These are phyloP conservation scores for Vitis labrusca DNA, from an alignment of 164 flowering plant genomes.

Conservation along the genomic window DNA sequence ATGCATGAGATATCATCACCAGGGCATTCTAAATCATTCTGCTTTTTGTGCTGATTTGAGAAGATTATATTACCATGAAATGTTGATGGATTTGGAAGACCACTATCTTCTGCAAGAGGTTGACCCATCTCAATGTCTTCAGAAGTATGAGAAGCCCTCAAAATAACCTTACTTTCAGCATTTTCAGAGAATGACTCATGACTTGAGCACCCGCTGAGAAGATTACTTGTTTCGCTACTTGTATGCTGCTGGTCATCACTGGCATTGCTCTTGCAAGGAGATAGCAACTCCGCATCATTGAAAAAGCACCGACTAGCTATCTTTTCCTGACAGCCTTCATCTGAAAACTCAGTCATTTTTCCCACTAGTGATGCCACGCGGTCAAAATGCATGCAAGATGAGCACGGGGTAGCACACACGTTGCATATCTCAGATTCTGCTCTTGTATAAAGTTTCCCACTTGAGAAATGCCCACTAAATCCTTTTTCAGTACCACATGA, in stretches of 20 bases:
- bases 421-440: slow-evolving; percentile 1
- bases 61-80: slow-evolving; percentile 1
- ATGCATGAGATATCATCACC: slow-evolving; percentile 4
- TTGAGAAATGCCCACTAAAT: not conserved
- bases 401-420: not conserved
- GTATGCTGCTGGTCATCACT: slow-evolving; percentile 3
- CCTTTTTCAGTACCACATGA: not conserved
- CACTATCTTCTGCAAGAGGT: not conserved
- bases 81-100: not conserved
- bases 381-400: not conserved
- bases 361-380: not conserved
- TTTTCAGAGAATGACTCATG: slow-evolving; percentile 16
- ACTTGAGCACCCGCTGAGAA: slow-evolving; percentile 12
- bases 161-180: slow-evolving; percentile 6
- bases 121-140: not conserved
- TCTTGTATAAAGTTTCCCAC: not conserved
- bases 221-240: slow-evolving; percentile 12
- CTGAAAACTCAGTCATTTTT: not conserved
- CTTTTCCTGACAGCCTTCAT: slow-evolving; percentile 3
- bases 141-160: not conserved
- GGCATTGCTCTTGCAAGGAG: slow-evolving; percentile 3
- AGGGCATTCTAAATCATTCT: slow-evolving; percentile 2
- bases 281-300: not conserved
- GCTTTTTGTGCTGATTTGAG: not conserved
- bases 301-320: slow-evolving; percentile 3